Evolutionary conservation across 2,329 filamentous ascomycete genomes (phyloP).

Genomic region (Aspergillus sp.): DNA sequence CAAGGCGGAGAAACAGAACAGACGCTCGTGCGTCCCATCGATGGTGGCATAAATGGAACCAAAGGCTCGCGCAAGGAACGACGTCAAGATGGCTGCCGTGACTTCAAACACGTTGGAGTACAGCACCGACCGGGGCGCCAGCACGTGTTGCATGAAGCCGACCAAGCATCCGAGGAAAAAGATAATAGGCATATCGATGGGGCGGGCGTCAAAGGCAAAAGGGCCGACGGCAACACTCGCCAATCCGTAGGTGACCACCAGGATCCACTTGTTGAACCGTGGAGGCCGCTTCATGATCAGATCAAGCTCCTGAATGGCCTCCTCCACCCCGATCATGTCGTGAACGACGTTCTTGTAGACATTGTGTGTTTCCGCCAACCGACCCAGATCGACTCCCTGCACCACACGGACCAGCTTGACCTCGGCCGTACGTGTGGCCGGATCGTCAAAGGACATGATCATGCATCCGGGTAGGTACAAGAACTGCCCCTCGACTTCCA

Average conservation of each 20-base stretch:
- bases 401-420: slow-evolving; percentile 44
- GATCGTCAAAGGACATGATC: slow-evolving; percentile 68
- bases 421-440: slow-evolving; percentile 45
- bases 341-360: slow-evolving; percentile 50
- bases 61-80: slow-evolving; percentile 66
- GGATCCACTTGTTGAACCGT: slow-evolving; percentile 55
- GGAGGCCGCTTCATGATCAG: slow-evolving; percentile 58
- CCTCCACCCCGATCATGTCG: slow-evolving; percentile 45
- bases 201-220: slow-evolving; percentile 73
- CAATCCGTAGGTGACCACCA: slow-evolving; percentile 69
- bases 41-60: slow-evolving; percentile 58
- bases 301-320: slow-evolving; percentile 42
- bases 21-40: slow-evolving; percentile 16
- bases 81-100: slow-evolving; percentile 63
- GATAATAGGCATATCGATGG: slow-evolving; percentile 74
- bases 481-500: slow-evolving; percentile 86
- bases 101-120: slow-evolving; percentile 65
- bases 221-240: slow-evolving; percentile 74
- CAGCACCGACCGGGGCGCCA: slow-evolving; percentile 72
- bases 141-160: slow-evolving; percentile 70
- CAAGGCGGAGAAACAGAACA: slow-evolving; percentile 71
- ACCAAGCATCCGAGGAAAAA: slow-evolving; percentile 74
- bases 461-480: slow-evolving; percentile 63
- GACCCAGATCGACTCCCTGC: slow-evolving; percentile 45
- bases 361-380: slow-evolving; percentile 44